Evolutionary conservation across 768 basidiomycete genomes (phyloP).

Genomic region (Pleurotus cornucopiae): DNA sequence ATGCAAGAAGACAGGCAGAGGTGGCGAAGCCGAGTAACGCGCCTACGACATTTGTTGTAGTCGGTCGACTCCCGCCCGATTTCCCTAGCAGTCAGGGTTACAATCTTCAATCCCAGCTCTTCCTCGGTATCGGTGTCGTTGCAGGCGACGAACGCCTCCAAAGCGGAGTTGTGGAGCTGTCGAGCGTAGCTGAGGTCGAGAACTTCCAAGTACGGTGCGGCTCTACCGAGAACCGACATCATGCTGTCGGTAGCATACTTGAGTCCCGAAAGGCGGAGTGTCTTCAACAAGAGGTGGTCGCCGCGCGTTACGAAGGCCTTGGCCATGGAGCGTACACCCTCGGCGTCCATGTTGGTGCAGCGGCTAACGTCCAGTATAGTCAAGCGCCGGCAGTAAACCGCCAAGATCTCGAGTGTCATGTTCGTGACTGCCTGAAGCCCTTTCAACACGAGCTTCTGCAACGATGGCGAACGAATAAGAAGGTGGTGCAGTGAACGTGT

Average conservation of each 20-base stretch:
- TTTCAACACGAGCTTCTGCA: constrained; percentile 59
- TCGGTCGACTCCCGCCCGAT: constrained; percentile 59
- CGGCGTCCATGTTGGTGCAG: constrained; percentile 64
- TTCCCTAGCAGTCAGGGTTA: constrained; percentile 57
- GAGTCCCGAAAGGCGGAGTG: constrained; percentile 67
- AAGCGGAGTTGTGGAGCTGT: constrained; percentile 67
- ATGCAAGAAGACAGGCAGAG: constrained; percentile 68
- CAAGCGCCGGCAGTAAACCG: constrained; percentile 52
- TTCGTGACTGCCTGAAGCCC: constrained; percentile 70
- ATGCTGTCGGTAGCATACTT: constrained; percentile 53
- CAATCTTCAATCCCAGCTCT: constrained; percentile 32
- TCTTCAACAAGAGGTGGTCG: constrained; percentile 50
- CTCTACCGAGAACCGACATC: constrained; percentile 64
- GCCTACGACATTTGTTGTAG: constrained; percentile 43
- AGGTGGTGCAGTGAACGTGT: constrained; percentile 67
- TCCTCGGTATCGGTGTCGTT: constrained; percentile 31
- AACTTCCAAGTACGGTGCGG: constrained; percentile 69
- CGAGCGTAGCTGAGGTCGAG: constrained; percentile 76
- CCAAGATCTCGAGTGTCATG: constrained; percentile 68
- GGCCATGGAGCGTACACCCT: constrained; percentile 52
- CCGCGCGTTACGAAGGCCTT: constrained; percentile 38
- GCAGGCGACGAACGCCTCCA: constrained; percentile 70
- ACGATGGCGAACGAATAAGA: constrained; percentile 56
- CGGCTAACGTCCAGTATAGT: constrained; percentile 63
- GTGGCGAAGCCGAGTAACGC: constrained; percentile 69